These are phyloP conservation scores for Thecaphora thlaspeos DNA, from an alignment of 1,284 basidiomycete genomes.

Conservation along the genomic window DNA sequence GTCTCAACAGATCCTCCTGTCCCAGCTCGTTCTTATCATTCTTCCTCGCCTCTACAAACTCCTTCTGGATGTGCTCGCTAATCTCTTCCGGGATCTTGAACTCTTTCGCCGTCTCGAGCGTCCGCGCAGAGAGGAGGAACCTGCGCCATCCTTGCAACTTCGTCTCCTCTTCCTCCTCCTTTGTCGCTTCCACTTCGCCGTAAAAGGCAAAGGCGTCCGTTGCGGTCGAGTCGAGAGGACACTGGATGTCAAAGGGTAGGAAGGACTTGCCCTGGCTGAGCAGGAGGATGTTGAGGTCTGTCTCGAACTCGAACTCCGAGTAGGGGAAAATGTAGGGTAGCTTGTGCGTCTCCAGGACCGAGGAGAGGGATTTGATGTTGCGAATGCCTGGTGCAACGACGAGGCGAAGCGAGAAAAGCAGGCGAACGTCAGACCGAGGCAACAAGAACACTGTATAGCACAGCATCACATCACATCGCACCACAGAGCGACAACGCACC, in stretches of 20 bases:
- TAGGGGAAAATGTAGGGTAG: slow-evolving; percentile 79
- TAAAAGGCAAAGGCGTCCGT: too few species aligned
- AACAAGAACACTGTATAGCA: too few species aligned
- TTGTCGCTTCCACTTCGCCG: slow-evolving; percentile 12
- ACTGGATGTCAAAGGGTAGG: slow-evolving; percentile 52
- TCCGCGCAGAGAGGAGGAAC: slow-evolving; percentile 19
- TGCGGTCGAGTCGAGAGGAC: slow-evolving; percentile 9
- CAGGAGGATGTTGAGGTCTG: slow-evolving; percentile 70
- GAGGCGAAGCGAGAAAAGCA: too few species aligned
- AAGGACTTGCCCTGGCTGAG: slow-evolving; percentile 66
- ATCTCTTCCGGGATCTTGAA: slow-evolving; percentile 45
- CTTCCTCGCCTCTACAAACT: slow-evolving; percentile 45
- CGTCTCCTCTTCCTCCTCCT: slow-evolving; percentile 12
- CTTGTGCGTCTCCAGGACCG: slow-evolving; percentile 69
- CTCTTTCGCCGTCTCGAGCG: slow-evolving; percentile 22
- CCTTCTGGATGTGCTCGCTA: slow-evolving; percentile 46
- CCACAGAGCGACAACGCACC: slow-evolving; percentile 3
- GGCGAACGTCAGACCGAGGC: not conserved
- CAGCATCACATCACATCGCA: too few species aligned
- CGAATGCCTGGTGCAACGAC: slow-evolving; percentile 62
- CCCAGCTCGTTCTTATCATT: slow-evolving; percentile 20
- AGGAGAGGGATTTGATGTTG: slow-evolving; percentile 71
- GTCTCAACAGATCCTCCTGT: slow-evolving; percentile 44
- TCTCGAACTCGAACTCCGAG: slow-evolving; percentile 71
- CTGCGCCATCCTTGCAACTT: slow-evolving; percentile 18